Percentiles rank a stretch among this genome's conserved stretches.
phyloP scores from a whole-genome alignment of 805 yeast species.

The Candida succiphila region DNA sequence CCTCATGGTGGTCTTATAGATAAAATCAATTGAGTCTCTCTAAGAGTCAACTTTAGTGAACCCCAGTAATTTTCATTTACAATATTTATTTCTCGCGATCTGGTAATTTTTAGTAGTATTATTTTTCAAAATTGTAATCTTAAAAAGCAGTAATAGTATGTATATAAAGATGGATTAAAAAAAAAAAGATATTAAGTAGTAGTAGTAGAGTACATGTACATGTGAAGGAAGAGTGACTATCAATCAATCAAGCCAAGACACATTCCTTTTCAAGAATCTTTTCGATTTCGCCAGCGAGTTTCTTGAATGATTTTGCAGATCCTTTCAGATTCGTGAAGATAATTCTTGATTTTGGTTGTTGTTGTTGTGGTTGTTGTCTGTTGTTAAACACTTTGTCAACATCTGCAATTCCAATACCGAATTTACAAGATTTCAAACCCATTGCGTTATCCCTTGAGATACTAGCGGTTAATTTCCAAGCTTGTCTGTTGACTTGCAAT shows the following conservation, averaged over 20 bases:
- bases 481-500: slow-evolving; percentile 33
- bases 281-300: slow-evolving; percentile 52
- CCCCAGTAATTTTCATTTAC: too few relatives aligned
- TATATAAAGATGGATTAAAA: too few relatives aligned
- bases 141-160: too few relatives aligned
- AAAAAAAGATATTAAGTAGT: too few relatives aligned
- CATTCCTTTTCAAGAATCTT: slow-evolving; percentile 58
- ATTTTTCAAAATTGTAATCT: too few relatives aligned
- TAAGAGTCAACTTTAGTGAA: too few relatives aligned
- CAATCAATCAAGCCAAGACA: not conserved
- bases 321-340: slow-evolving; percentile 58
- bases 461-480: slow-evolving; percentile 44
- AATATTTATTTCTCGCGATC: too few relatives aligned
- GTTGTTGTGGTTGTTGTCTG: slow-evolving; percentile 14
- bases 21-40: too few relatives aligned
- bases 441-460: slow-evolving; percentile 52
- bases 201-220: too few relatives aligned
- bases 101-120: too few relatives aligned
- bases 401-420: slow-evolving; percentile 40
- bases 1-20: too few relatives aligned
- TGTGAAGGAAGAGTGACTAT: too few relatives aligned
- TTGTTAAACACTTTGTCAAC: slow-evolving; percentile 17
- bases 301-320: slow-evolving; percentile 49
- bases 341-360: slow-evolving; percentile 31
- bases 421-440: slow-evolving; percentile 53